Percentiles rank a stretch among this genome's conserved stretches.
Evolutionary conservation across 345 rosid species (phyloP).

Genomic region (Salix dunnii): DNA sequence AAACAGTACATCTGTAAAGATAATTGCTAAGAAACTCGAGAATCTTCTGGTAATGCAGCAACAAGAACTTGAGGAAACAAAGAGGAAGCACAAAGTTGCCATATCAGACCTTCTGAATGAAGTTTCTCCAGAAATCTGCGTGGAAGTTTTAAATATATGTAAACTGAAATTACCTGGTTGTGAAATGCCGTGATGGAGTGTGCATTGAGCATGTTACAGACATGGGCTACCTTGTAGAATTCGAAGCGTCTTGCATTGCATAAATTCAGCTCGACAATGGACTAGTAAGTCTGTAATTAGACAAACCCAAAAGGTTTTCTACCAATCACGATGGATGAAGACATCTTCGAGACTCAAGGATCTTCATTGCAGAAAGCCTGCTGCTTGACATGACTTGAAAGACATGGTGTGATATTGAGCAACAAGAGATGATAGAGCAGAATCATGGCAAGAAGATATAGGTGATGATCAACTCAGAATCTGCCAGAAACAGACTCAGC

Average conservation of each 20-base stretch:
- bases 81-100: constrained; percentile 50
- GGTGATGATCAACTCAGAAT: neutral
- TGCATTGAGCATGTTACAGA: neutral
- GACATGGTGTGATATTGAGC: neutral
- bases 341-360: neutral
- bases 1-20: constrained; percentile 16
- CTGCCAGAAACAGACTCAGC: neutral
- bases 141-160: constrained; percentile 44
- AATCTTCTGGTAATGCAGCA: constrained; percentile 55
- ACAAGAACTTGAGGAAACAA: constrained; percentile 62
- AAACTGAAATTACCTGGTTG: constrained; percentile 34
- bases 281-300: neutral
- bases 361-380: neutral
- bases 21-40: constrained; percentile 51
- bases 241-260: neutral
- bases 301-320: neutral
- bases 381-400: neutral
- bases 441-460: neutral
- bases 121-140: constrained; percentile 47
- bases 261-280: neutral
- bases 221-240: neutral
- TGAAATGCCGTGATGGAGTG: neutral
- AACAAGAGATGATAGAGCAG: neutral
- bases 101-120: constrained; percentile 57
- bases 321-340: neutral